A percentile compares a stretch with the other conserved stretches of the same genome.
Conservation (phyloP, 2,329 filamentous ascomycete genomes). For the Aspergillus chevalieri region DNA sequence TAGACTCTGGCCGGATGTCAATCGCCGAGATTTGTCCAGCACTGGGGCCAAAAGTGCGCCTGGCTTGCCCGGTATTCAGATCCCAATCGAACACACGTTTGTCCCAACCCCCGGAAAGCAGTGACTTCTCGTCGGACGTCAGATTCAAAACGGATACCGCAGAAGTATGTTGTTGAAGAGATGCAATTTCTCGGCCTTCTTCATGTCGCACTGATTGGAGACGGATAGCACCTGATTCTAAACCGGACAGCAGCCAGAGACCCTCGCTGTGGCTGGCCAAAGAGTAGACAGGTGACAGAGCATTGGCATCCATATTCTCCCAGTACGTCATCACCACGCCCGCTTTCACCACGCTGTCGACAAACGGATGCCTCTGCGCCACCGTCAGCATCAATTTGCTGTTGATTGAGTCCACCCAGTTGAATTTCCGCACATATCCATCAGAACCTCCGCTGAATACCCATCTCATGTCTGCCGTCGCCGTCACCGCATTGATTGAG, state of each 20-base stretch:
- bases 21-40: slow-evolving; percentile 82
- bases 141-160: slow-evolving; percentile 84
- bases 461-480: slow-evolving; percentile 90
- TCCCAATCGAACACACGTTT: slow-evolving; percentile 95
- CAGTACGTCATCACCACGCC: slow-evolving; percentile 94
- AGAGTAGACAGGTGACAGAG: slow-evolving; percentile 86
- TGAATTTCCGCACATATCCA: slow-evolving; percentile 94
- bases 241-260: slow-evolving; percentile 82
- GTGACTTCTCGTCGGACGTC: slow-evolving; percentile 74
- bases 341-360: slow-evolving; percentile 93
- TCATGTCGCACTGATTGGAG: slow-evolving; percentile 89
- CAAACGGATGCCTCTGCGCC: slow-evolving; percentile 91
- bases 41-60: slow-evolving; percentile 68
- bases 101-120: slow-evolving; percentile 94
- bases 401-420: slow-evolving; percentile 91
- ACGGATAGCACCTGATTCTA: slow-evolving; percentile 89
- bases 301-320: slow-evolving; percentile 82
- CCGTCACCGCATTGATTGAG: slow-evolving; percentile 85
- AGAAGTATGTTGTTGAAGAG: slow-evolving; percentile 76
- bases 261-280: slow-evolving; percentile 84
- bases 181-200: slow-evolving; percentile 82
- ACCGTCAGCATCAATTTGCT: slow-evolving; percentile 90
- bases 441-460: slow-evolving; percentile 92
- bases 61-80: slow-evolving; percentile 73
- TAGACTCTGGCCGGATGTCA: slow-evolving; percentile 73